Evolutionary conservation across 1,139 yeast genomes (phyloP).

Genomic region (Yamadazyma aaseri): DNA sequence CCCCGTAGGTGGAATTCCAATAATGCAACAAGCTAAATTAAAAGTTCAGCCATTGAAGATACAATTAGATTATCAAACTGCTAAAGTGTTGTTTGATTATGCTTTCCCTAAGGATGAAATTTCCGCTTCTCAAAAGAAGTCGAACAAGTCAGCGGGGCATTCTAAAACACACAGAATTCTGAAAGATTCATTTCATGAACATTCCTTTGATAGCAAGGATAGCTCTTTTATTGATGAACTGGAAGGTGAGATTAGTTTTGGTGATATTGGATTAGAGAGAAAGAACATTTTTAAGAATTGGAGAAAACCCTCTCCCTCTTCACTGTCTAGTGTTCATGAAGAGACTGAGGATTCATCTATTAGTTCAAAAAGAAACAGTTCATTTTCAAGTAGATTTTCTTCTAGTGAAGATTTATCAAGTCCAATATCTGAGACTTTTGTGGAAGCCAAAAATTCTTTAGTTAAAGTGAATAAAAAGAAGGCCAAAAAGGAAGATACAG

Average conservation of each 20-base stretch:
- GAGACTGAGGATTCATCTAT: constrained; percentile 9
- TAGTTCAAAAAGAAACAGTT: constrained; percentile 8
- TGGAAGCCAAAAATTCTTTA: constrained; percentile 4
- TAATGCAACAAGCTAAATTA: constrained; percentile 47
- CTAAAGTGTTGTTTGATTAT: constrained; percentile 60
- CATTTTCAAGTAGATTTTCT: constrained; percentile 12
- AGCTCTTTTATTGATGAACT: too few relatives aligned
- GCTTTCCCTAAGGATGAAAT: constrained; percentile 54
- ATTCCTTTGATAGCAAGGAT: not conserved
- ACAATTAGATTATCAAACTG: constrained; percentile 70
- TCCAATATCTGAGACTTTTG: constrained; percentile 3
- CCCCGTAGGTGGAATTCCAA: constrained; percentile 84
- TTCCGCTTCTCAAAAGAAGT: constrained; percentile 5
- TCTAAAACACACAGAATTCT: not conserved
- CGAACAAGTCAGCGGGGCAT: not conserved
- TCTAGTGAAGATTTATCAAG: constrained; percentile 1
- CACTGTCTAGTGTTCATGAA: constrained; percentile 9
- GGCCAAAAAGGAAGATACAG: constrained; percentile 19
- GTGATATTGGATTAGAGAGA: constrained; percentile 10
- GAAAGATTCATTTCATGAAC: not conserved
- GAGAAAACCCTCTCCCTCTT: constrained; percentile 2
- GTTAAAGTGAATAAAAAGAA: constrained; percentile 14
- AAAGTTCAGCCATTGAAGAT: constrained; percentile 67
- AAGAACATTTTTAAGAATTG: constrained; percentile 14
- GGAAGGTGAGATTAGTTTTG: constrained; percentile 5